These are phyloP conservation scores for Diplodia scrobiculata DNA, from an alignment of 2,329 filamentous ascomycete genomes.

Conservation along the genomic window DNA sequence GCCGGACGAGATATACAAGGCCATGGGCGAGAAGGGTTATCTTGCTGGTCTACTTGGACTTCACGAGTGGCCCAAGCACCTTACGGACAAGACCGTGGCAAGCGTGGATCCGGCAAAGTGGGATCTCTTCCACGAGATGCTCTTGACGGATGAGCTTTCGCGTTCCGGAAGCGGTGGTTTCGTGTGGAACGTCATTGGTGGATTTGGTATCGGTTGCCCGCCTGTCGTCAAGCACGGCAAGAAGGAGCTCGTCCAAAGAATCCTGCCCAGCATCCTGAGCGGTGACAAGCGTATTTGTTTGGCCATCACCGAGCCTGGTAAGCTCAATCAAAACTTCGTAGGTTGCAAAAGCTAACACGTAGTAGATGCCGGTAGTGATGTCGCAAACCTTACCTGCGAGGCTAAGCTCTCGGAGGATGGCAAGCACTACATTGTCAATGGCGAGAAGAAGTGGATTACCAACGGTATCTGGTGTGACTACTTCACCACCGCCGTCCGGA, in stretches of 20 bases:
- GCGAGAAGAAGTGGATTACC: slow-evolving; percentile 99
- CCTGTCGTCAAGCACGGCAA: slow-evolving; percentile 90
- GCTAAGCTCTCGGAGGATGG: slow-evolving; percentile 92
- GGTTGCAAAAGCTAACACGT: slow-evolving; percentile 19
- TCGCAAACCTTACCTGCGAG: slow-evolving; percentile 93
- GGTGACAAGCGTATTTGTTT: slow-evolving; percentile 98
- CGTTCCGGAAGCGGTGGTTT: slow-evolving; percentile 86
- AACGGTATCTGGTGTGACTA: slow-evolving; percentile 97
- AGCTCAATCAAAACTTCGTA: slow-evolving; percentile 29
- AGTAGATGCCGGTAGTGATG: slow-evolving; percentile 85
- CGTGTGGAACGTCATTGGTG: slow-evolving; percentile 95
- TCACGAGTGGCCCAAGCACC: slow-evolving; percentile 71
- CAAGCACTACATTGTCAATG: slow-evolving; percentile 99
- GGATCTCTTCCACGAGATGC: slow-evolving; percentile 98
- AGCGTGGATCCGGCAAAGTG: slow-evolving; percentile 84
- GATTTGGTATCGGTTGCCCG: slow-evolving; percentile 93
- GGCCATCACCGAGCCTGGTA: slow-evolving; percentile 82
- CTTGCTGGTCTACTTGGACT: slow-evolving; percentile 87
- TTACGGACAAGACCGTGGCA: slow-evolving; percentile 70
- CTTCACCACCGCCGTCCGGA: slow-evolving; percentile 95
- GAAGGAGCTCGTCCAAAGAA: slow-evolving; percentile 79
- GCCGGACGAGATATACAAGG: slow-evolving; percentile 86
- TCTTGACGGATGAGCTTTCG: slow-evolving; percentile 91
- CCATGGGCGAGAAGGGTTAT: slow-evolving; percentile 91
- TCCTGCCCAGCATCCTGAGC: slow-evolving; percentile 81